Percentiles rank a stretch among this genome's conserved stretches.
Conservation (phyloP, 768 basidiomycete species). For the Hortiboletus campestris region DNA sequence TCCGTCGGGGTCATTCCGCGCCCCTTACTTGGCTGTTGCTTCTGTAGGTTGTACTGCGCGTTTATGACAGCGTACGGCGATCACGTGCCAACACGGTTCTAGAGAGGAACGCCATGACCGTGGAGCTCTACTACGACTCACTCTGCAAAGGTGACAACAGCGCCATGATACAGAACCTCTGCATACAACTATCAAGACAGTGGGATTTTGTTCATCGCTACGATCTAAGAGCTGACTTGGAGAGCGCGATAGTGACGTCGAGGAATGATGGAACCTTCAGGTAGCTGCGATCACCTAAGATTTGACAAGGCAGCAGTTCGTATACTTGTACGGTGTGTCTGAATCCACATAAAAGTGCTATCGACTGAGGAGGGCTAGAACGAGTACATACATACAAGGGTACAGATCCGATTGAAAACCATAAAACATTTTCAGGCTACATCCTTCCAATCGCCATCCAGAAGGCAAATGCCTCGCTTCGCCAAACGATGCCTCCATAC, state of each 20-base stretch:
- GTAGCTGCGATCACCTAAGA: not conserved
- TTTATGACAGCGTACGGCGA: slow-evolving; percentile 44
- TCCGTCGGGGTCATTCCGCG: not conserved
- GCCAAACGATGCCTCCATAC: slow-evolving; percentile 67
- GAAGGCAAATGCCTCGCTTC: slow-evolving; percentile 54
- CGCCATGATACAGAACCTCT: slow-evolving; percentile 28
- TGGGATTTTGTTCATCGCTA: slow-evolving; percentile 53
- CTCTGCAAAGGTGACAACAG: slow-evolving; percentile 33
- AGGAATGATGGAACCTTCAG: slow-evolving; percentile 2
- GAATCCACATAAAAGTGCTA: not conserved
- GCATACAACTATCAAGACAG: slow-evolving; percentile 35
- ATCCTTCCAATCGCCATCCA: slow-evolving; percentile 74
- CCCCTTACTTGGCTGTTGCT: not conserved
- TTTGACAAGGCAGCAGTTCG: no score
- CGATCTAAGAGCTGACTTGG: slow-evolving; percentile 42
- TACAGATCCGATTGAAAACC: slow-evolving; percentile 9
- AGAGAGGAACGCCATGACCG: slow-evolving; percentile 39
- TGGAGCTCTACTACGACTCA: slow-evolving; percentile 43
- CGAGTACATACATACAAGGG: not conserved
- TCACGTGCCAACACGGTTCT: slow-evolving; percentile 52
- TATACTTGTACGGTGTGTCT: not conserved
- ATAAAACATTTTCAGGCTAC: slow-evolving; percentile 19
- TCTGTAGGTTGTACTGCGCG: slow-evolving; percentile 42
- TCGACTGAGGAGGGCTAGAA: slow-evolving; percentile 5
- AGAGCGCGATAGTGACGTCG: slow-evolving; percentile 27